Evolutionary conservation across 2,329 filamentous ascomycete genomes (phyloP), one percentile per base, ranked within the genome.

Genomic region (Periconia sp.): DNA sequence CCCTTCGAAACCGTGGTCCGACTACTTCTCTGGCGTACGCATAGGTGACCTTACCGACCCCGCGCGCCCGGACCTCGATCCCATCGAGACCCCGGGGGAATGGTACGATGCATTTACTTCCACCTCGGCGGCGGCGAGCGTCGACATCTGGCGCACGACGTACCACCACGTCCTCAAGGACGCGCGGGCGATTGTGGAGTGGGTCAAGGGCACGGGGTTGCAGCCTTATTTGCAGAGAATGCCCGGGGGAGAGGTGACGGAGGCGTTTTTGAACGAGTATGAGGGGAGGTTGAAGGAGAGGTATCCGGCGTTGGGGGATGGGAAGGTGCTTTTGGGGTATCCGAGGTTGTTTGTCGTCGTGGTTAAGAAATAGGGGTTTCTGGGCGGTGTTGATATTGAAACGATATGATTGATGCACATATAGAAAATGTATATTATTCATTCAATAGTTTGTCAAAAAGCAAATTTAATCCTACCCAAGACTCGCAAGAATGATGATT

Each of bases 181-280:
- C 19, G 81, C 81, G 18, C 56, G 67, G 13, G 79, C 74, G 1
- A 80, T 86, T 41, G 79, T 85, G 6, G 82, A 85, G 64, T 86
- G 84, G 84, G 79, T 86, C 2, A 81, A 79, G 57, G 80, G 81
- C 0, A 84, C 82, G 0, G 84, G 82, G 0, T 63, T 86, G 58
- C 74, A 77, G 58, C 84, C 84, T 0, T 86, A 77, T 59, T 49
- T 86, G 50, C 75, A 84, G 44, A 71, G 75, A 3, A 70, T 86
- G 37, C 65, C 69, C 1, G 42, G 17, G 27, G 67, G 80, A 31
- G 59, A 27, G 18, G 58, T 49, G 46, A 76, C 70, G 54, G 65
- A 74, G 10, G 74, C 45, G 1, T 86, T 80, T 58, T 54, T 84
- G 49, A 50, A 64, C 0, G 74, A 73, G 41, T 86, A 86, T 64